Evolutionary conservation across 23 red algal genomes (phyloP).

Genomic region (Gracilaria domingensis): DNA sequence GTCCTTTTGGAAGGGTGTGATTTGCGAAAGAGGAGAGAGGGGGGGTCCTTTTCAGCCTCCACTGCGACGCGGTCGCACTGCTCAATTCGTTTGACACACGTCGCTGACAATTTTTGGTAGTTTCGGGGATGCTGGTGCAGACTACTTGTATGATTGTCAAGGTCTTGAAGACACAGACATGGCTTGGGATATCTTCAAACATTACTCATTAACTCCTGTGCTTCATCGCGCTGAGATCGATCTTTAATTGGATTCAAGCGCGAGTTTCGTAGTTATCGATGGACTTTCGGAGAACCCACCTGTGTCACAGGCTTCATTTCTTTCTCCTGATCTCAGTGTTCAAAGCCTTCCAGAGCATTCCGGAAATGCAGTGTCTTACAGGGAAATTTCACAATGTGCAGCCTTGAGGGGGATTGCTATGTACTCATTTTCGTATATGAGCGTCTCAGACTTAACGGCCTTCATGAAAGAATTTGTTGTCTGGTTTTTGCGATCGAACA

Average conservation of each 20-base stretch:
- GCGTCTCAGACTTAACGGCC: slow-evolving; percentile 33
- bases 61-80: background rate
- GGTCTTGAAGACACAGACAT: background rate
- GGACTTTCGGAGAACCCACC: background rate
- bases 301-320: slow-evolving; percentile 10
- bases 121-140: background rate
- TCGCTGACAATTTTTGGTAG: slow-evolving; percentile 1
- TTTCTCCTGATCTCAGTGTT: slow-evolving; percentile 19
- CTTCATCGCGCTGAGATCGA: slow-evolving; percentile 49
- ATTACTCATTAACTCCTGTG: slow-evolving; percentile 33
- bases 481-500: slow-evolving; percentile 52
- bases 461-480: slow-evolving; percentile 57
- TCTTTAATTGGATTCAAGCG: background rate
- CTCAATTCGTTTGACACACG: background rate
- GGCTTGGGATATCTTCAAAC: slow-evolving; percentile 38
- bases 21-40: background rate
- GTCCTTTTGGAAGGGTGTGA: background rate
- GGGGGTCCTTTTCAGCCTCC: background rate
- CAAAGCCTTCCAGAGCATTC: slow-evolving; percentile 32
- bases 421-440: slow-evolving; percentile 49
- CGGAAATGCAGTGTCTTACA: background rate
- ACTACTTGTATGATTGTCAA: background rate
- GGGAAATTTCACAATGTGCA: slow-evolving; percentile 60
- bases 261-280: slow-evolving; percentile 3
- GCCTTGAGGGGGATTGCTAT: slow-evolving; percentile 60